Base-by-base conservation (phyloP, 2,329 filamentous ascomycete species). In the Fusarium agapanthi region DNA sequence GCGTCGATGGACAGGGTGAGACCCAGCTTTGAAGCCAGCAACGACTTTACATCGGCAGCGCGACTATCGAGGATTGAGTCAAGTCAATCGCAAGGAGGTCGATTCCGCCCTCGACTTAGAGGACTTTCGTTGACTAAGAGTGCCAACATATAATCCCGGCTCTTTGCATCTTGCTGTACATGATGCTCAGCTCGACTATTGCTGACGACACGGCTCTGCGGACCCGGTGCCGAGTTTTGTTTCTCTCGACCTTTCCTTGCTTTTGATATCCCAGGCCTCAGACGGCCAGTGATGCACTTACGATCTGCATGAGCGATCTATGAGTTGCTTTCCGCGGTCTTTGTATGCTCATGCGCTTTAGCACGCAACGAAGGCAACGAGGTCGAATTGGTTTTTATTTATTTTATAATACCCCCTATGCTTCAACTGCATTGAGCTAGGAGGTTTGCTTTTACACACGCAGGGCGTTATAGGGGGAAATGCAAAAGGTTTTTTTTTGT, bases 31-130 rank as follows among this genome's bases (percentile, higher is more conserved):
- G 95, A 98, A 82, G 90, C 90, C 41, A 96, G 92, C 81, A 93
- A 91, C 77, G 96, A 98, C 77, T 97, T 98, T 79, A 97, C 95
- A 1, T 95, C 93, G 34, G 95, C 95, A 20, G 94, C 94, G 41
- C 91, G 95, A 79, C 84, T 99, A 74, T 92, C 91, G 53, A 89
- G 95, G 71, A 90, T 97, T 73, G 96, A 98, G 84, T 95, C 93
- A 30, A 89, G 87, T 55, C 88, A 90, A 61, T 91, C 87, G 10
- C 78, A 79, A 55, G 75, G 67, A 50, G 67, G 67, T 11, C 77
- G 80, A 20, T 79, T 84, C 64, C 78, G 76, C 58, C 80, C 82
- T 24, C 79, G 84, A 40, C 71, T 85, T n/a, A 82, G 84, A 44
- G 84, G 83, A 28, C 76, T 85, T 60, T 85, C 83, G n/a, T 73